Conservation (phyloP, 768 basidiomycete genomes). For the Pleurotus platypus region DNA sequence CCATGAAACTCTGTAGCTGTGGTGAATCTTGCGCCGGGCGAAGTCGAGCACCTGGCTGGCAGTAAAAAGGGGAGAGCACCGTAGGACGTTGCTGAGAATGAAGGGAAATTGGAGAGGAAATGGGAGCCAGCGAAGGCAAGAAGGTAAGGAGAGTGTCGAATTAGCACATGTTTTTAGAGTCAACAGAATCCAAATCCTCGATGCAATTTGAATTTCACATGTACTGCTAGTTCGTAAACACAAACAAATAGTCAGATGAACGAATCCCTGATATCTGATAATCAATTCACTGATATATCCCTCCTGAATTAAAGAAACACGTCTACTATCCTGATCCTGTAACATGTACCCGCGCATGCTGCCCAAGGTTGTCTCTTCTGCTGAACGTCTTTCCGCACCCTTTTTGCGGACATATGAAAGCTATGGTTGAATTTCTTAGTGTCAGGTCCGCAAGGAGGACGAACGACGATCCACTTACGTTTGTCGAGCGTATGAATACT, state of each 20-base stretch:
- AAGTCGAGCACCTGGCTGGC: no score
- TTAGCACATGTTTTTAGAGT: not conserved
- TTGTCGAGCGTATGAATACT: conserved; percentile 83
- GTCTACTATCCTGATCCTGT: not conserved
- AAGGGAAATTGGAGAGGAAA: not conserved
- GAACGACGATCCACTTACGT: conserved; percentile 46
- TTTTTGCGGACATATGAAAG: conserved; percentile 56
- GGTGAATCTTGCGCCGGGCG: not conserved
- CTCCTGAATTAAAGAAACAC: no score
- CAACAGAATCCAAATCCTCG: not conserved
- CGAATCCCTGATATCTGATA: not conserved
- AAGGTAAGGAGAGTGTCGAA: not conserved
- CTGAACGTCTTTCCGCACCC: conserved; percentile 72
- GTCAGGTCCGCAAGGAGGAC: not conserved
- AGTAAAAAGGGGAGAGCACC: no score
- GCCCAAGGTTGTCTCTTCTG: conserved; percentile 72
- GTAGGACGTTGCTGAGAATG: not conserved
- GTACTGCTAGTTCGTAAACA: not conserved
- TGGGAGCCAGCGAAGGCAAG: not conserved
- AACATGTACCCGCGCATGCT: conserved; percentile 65
- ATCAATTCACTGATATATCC: not conserved
- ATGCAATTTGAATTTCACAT: not conserved
- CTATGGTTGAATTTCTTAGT: conserved; percentile 22
- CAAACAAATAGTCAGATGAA: not conserved
- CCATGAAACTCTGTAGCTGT: not conserved